phyloP scores from a whole-genome alignment of 2,329 filamentous ascomycete species.

The Cercospora zeina region DNA sequence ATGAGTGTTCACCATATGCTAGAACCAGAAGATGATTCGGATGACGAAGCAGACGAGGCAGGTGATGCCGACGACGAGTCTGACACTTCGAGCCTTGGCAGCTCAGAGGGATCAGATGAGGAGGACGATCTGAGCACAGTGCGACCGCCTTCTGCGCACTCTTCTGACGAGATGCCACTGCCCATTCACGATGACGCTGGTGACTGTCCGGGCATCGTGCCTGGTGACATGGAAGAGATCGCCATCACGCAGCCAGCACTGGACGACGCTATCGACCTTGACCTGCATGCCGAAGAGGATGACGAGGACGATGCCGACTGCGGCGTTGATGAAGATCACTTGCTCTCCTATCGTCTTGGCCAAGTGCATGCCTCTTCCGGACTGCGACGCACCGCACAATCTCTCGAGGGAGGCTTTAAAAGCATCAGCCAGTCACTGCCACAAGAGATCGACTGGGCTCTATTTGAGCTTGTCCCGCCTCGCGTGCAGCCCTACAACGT shows the following conservation, averaged over 20 bases:
- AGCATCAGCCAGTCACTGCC: constrained; percentile 63
- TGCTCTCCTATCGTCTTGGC: constrained; percentile 77
- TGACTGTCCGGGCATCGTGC: constrained; percentile 75
- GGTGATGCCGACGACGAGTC: constrained; percentile 41
- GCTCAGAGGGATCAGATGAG: constrained; percentile 57
- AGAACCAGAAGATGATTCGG: constrained; percentile 61
- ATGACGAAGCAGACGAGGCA: constrained; percentile 50
- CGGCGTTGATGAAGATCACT: constrained; percentile 76
- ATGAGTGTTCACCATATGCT: constrained; percentile 98
- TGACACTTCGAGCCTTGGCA: constrained; percentile 37
- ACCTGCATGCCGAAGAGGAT: constrained; percentile 76
- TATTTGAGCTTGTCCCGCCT: constrained; percentile 75
- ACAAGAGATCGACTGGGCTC: constrained; percentile 94
- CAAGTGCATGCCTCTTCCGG: constrained; percentile 88
- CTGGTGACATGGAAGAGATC: constrained; percentile 73
- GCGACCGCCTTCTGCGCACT: constrained; percentile 34
- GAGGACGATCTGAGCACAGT: constrained; percentile 54
- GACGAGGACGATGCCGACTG: constrained; percentile 70
- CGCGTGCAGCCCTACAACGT: constrained; percentile 71
- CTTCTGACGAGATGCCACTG: constrained; percentile 30
- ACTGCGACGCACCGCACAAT: constrained; percentile 61
- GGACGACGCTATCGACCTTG: constrained; percentile 66
- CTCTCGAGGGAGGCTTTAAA: constrained; percentile 38
- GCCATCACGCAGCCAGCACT: constrained; percentile 88
- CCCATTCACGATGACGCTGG: constrained; percentile 43